A percentile compares a stretch with the other conserved stretches of the same genome.
Conservation (phyloP, 176 grass and related monocot species). For the Thinopyrum elongatum region DNA sequence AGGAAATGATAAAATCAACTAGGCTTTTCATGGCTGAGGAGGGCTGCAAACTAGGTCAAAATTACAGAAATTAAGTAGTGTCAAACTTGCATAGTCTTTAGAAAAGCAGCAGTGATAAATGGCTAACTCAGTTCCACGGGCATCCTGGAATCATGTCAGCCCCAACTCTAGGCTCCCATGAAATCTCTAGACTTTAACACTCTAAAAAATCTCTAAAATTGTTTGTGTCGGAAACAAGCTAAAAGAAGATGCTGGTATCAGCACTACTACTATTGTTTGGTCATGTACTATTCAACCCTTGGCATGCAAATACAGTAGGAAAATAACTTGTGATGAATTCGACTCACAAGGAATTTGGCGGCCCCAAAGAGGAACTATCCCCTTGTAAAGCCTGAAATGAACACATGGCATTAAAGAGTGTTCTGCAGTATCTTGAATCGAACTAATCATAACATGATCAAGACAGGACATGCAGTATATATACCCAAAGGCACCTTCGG, state of each 20-base stretch:
- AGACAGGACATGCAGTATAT: slow-evolving; percentile 26
- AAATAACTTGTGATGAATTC: slow-evolving; percentile 9
- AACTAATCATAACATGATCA: slow-evolving; percentile 3
- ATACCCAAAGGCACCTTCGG: slow-evolving; percentile 86
- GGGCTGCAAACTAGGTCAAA: not conserved
- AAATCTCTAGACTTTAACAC: not conserved
- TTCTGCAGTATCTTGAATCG: not conserved
- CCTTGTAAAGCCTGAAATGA: slow-evolving; percentile 89
- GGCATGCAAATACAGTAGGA: slow-evolving; percentile 3
- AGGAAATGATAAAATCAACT: not conserved
- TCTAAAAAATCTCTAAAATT: not conserved
- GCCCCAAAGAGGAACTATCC: slow-evolving; percentile 81
- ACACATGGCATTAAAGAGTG: slow-evolving; percentile 14
- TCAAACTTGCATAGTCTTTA: not conserved
- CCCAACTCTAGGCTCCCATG: not conserved
- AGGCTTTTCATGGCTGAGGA: not conserved
- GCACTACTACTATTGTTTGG: not conserved
- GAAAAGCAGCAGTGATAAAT: not conserved
- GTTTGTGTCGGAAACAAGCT: not conserved
- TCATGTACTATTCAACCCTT: not conserved
- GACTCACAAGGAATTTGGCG: slow-evolving; percentile 96
- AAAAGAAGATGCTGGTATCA: not conserved
- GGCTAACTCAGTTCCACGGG: not conserved
- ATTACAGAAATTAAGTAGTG: not conserved
- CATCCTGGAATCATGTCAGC: not conserved